These are phyloP conservation scores for Colletotrichum trifolii DNA, from an alignment of 2,329 filamentous ascomycete genomes.

Conservation along the genomic window DNA sequence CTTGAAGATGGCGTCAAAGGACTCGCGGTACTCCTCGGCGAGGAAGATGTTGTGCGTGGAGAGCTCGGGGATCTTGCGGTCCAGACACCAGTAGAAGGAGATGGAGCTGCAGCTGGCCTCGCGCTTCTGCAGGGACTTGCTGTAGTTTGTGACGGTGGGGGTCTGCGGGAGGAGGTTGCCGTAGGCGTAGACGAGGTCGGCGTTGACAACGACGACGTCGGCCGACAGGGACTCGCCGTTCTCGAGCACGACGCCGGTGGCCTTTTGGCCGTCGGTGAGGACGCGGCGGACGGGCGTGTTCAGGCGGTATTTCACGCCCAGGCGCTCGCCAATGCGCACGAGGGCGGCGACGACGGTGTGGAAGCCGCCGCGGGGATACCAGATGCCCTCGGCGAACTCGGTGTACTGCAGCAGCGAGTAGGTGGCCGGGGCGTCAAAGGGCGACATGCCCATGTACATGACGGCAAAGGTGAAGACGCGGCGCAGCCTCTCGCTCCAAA, in stretches of 20 bases:
- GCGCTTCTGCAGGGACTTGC: conserved; percentile 55
- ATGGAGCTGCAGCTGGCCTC: conserved; percentile 77
- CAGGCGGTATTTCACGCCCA: conserved; percentile 72
- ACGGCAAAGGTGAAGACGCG: conserved; percentile 81
- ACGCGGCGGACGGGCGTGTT: conserved; percentile 67
- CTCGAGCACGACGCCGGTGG: conserved; percentile 68
- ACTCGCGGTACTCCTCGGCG: conserved; percentile 76
- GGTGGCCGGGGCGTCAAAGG: conserved; percentile 79
- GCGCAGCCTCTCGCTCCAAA: conserved; percentile 74
- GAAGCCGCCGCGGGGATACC: conserved; percentile 79
- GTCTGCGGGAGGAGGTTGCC: conserved; percentile 72
- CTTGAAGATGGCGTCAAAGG: conserved; percentile 82
- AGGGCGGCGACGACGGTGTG: conserved; percentile 73
- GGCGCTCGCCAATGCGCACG: conserved; percentile 69
- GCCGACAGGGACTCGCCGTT: conserved; percentile 69
- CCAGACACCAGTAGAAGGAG: conserved; percentile 80
- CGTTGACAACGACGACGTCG: conserved; percentile 77
- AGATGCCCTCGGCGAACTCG: conserved; percentile 80
- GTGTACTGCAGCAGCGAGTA: conserved; percentile 81
- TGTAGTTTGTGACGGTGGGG: conserved; percentile 44
- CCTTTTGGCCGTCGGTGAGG: conserved; percentile 63
- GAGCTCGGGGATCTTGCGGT: conserved; percentile 70
- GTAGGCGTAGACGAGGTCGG: conserved; percentile 80
- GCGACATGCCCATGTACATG: conserved; percentile 87
- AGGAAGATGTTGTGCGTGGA: conserved; percentile 82